Conservation (phyloP, 2,329 filamentous ascomycete species). For the Graphilbum fragrans region DNA sequence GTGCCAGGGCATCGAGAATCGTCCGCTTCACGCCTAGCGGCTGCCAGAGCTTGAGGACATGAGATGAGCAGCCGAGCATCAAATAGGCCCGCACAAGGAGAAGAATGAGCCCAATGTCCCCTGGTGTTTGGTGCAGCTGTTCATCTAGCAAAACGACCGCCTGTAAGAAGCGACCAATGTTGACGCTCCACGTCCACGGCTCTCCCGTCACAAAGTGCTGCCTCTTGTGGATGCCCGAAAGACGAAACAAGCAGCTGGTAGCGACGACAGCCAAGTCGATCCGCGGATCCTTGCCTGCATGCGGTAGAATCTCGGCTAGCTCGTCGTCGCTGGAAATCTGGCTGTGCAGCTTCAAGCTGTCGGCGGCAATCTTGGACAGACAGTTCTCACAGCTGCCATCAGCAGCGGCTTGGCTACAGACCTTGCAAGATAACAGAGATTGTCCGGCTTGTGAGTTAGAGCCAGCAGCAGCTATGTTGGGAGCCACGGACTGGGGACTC, state of each 20-base stretch:
- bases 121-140: slow-evolving; percentile 30
- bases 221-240: slow-evolving; percentile 13
- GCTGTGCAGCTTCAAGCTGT: slow-evolving; percentile 12
- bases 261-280: slow-evolving; percentile 20
- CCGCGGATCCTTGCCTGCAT: slow-evolving; percentile 19
- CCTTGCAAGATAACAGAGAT: slow-evolving; percentile 9
- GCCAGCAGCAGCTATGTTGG: background rate
- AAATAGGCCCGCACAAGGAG: slow-evolving; percentile 40
- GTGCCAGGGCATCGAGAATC: slow-evolving; percentile 42
- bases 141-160: slow-evolving; percentile 37
- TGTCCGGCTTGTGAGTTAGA: background rate
- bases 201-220: background rate
- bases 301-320: slow-evolving; percentile 11
- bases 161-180: slow-evolving; percentile 27
- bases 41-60: slow-evolving; percentile 35
- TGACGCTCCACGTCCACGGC: slow-evolving; percentile 10
- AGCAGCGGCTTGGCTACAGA: slow-evolving; percentile 5
- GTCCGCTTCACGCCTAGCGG: slow-evolving; percentile 42
- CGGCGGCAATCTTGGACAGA: slow-evolving; percentile 10
- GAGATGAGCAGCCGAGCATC: slow-evolving; percentile 34
- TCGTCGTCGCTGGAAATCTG: slow-evolving; percentile 12
- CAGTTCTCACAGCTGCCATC: slow-evolving; percentile 7
- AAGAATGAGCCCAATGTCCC: slow-evolving; percentile 33
- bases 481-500: slow-evolving; percentile 18
- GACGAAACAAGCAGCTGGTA: slow-evolving; percentile 17